Evolutionary conservation across 1,284 basidiomycete genomes (phyloP).

Genomic region (Wallemia ichthyophaga): DNA sequence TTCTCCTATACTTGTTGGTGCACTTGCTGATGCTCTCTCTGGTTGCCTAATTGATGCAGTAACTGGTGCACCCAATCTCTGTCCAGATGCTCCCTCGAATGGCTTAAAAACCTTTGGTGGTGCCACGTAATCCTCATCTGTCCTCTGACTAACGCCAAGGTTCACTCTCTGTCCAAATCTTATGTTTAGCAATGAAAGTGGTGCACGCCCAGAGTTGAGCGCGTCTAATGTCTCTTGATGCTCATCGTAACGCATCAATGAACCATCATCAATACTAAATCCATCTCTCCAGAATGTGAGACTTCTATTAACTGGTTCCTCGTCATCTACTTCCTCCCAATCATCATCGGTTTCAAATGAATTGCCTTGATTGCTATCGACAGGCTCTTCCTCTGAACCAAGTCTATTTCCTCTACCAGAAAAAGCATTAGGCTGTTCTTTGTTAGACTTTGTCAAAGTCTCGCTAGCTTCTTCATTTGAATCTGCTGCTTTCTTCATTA

Average conservation of each 20-base stretch:
- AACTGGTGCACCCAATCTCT: constrained; percentile 13
- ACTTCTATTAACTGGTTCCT: constrained; percentile 34
- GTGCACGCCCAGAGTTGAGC: constrained; percentile 59
- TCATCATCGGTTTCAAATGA: constrained; percentile 10
- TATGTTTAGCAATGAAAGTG: constrained; percentile 46
- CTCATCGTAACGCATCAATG: constrained; percentile 47
- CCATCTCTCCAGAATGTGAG: constrained; percentile 86
- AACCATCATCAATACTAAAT: constrained; percentile 73
- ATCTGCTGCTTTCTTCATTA: constrained; percentile 53
- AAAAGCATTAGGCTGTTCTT: constrained; percentile 5
- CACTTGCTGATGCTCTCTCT: constrained; percentile 14
- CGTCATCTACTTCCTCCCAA: constrained; percentile 21
- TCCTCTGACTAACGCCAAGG: constrained; percentile 44
- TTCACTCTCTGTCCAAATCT: constrained; percentile 54
- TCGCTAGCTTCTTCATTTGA: constrained; percentile 18
- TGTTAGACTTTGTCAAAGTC: background rate
- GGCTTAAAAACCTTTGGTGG: constrained; percentile 20
- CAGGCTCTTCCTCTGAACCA: constrained; percentile 4
- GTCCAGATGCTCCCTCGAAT: constrained; percentile 33
- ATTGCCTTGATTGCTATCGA: constrained; percentile 1
- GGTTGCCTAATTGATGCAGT: constrained; percentile 21
- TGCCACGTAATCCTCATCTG: constrained; percentile 39
- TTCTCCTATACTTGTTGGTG: constrained; percentile 12
- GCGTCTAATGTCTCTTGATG: constrained; percentile 41
- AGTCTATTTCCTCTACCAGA: constrained; percentile 5